A percentile compares a stretch with the other conserved stretches of the same genome.
phyloP scores from a whole-genome alignment of 192 early-diverging fungal species.

The Rhizophagus prolifer region DNA sequence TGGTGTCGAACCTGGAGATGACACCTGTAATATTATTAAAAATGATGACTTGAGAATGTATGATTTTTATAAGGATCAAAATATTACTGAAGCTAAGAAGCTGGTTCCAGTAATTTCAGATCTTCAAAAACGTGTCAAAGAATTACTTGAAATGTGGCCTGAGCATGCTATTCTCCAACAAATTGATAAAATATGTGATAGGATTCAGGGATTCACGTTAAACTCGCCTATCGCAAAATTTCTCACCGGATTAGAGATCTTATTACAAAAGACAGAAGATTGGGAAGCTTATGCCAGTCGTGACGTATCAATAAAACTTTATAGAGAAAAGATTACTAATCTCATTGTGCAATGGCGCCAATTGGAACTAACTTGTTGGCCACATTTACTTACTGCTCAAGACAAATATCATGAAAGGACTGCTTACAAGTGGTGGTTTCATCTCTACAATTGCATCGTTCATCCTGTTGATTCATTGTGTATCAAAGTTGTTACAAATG shows the following conservation, averaged over 20 bases:
- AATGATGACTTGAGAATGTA: constrained; percentile 51
- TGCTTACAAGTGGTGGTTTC: constrained; percentile 88
- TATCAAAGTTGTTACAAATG: constrained; percentile 21
- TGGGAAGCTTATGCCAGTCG: constrained; percentile 89
- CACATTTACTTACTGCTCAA: constrained; percentile 79
- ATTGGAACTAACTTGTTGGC: constrained; percentile 88
- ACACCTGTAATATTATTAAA: constrained; percentile 32
- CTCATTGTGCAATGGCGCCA: constrained; percentile 91
- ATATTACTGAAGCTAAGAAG: constrained; percentile 69
- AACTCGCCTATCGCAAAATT: constrained; percentile 87
- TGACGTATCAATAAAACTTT: constrained; percentile 71
- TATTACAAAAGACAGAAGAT: constrained; percentile 87
- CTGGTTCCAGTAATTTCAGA: constrained; percentile 61
- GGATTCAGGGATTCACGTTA: constrained; percentile 67
- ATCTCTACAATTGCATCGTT: constrained; percentile 65
- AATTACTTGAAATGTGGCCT: constrained; percentile 81
- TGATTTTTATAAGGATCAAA: constrained; percentile 89
- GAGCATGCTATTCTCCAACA: constrained; percentile 87
- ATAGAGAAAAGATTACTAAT: constrained; percentile 64
- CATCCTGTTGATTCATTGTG: constrained; percentile 39
- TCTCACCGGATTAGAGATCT: constrained; percentile 83
- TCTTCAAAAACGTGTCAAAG: constrained; percentile 57
- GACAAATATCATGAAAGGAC: constrained; percentile 64
- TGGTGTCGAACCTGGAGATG: background rate
- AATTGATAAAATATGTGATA: constrained; percentile 59